Base-by-base conservation (phyloP, 805 yeast species). In the Lipomyces sp. region DNA sequence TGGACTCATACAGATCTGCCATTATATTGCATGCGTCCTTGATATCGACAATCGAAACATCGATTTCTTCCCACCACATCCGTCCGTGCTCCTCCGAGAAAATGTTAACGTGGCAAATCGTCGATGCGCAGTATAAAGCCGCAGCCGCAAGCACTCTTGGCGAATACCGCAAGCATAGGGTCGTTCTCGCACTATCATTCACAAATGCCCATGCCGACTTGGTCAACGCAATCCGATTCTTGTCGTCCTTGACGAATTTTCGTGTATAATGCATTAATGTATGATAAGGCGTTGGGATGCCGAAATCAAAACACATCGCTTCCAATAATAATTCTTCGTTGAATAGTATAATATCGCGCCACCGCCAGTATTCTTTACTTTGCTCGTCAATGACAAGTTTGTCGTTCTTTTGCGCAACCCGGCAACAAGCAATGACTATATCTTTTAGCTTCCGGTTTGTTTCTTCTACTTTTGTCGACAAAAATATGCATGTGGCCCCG, bases 401-500 rank as follows among this genome's bases (percentile, higher is more conserved):
- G 15, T 77, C 77, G 58, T 80, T 75, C 66, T 82, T 82, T 29
- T 80, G 80, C 0, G 87, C 86, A 4, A 81, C 78, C 57, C 78
- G 78, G 3, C 85, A 83, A 70, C 85, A 82, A 4, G 80, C 79
- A n/a, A 80, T 77, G 29, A 84, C 85, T 3, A 85, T 79, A 62
- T 85, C 87, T 53, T 81, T 74, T 35, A 85, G 73, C 50, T 80
- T 74, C 35, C 88, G 77, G 42, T 82, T 79, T 37, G 85, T 79
- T 64, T 85, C 88, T 62, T 85, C 86, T 6, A 84, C 80, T 66
- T 85, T 85, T 62, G 85, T 79, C 3, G 87, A 87, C 33, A 85
- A 75, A 69, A 85, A 85, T 18, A 85, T 69, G 37, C 83, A 75
- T 2, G 86, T 80, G 1, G 85, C 86, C 0, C 82, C 87, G 6